Conservation (phyloP, 2,329 filamentous ascomycete species). For the Paracamarosporium sp. region DNA sequence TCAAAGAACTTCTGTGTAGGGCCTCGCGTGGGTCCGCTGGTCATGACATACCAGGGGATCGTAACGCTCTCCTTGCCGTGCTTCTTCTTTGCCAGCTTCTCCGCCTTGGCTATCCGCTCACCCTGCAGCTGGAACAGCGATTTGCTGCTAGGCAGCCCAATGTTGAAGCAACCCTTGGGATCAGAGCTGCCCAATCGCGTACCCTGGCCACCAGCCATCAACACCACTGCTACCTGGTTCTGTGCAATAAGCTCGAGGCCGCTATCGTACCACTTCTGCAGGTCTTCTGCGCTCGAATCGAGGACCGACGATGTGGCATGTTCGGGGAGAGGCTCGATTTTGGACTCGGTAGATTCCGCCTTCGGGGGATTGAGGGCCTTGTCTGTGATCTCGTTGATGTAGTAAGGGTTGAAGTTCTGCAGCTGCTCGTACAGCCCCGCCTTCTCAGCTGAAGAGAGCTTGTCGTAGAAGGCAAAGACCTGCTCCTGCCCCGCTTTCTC, state of each 20-base stretch:
- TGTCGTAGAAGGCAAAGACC: conserved; percentile 87
- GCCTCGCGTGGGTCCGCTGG: conserved; percentile 88
- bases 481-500: conserved; percentile 77
- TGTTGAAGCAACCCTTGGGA: conserved; percentile 97
- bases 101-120: conserved; percentile 87
- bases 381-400: conserved; percentile 87
- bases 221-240: conserved; percentile 81
- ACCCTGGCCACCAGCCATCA: conserved; percentile 97
- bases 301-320: conserved; percentile 88
- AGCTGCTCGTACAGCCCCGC: conserved; percentile 82
- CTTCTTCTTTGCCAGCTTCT: conserved; percentile 78
- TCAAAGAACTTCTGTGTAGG: conserved; percentile 95
- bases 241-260: conserved; percentile 71
- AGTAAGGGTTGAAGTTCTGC: conserved; percentile 77
- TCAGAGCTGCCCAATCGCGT: conserved; percentile 92
- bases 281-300: conserved; percentile 79
- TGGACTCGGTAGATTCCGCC: conserved; percentile 58
- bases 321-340: conserved; percentile 86
- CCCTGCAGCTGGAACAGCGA: conserved; percentile 97
- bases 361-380: conserved; percentile 80
- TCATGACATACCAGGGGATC: conserved; percentile 99
- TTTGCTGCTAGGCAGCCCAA: conserved; percentile 90
- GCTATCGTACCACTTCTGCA: conserved; percentile 82
- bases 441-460: conserved; percentile 76
- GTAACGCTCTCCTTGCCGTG: conserved; percentile 63